These are phyloP conservation scores for Kregervanrija fluxuum DNA, from an alignment of 805 yeast genomes.

Conservation along the genomic window DNA sequence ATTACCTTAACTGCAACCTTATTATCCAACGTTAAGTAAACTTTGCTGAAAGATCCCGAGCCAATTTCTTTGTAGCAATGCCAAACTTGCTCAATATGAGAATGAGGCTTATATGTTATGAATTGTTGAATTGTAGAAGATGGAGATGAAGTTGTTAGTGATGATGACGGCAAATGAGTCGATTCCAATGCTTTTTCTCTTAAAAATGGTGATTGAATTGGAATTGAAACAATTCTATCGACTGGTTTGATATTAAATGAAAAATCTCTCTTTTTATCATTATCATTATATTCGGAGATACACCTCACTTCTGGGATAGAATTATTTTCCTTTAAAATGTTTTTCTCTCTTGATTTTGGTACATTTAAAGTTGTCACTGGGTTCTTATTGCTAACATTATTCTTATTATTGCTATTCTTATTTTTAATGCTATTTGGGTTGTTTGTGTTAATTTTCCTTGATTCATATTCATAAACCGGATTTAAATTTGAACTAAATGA, in stretches of 20 bases:
- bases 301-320: constrained; percentile 2
- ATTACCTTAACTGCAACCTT: constrained; percentile 68
- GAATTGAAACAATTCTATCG: constrained; percentile 24
- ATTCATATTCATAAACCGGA: too few species aligned
- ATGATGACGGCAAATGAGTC: too few species aligned
- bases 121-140: too few species aligned
- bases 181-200: constrained; percentile 6
- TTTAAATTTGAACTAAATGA: too few species aligned
- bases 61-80: constrained; percentile 39
- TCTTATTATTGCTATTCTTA: too few species aligned
- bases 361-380: not conserved
- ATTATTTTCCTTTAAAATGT: too few species aligned
- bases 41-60: constrained; percentile 62
- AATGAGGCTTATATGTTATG: too few species aligned
- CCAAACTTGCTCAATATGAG: too few species aligned
- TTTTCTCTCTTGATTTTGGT: constrained; percentile 1
- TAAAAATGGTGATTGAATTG: constrained; percentile 14
- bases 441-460: too few species aligned
- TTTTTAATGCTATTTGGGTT: too few species aligned
- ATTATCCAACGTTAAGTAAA: constrained; percentile 36
- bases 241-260: constrained; percentile 21
- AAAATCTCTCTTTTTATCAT: constrained; percentile 9
- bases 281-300: constrained; percentile 12
- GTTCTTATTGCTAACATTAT: too few species aligned
- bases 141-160: too few species aligned